Percentiles rank a stretch among this genome's conserved stretches.
phyloP scores from a whole-genome alignment of 2,329 filamentous ascomycete genomes.

The Fusarium sp. region DNA sequence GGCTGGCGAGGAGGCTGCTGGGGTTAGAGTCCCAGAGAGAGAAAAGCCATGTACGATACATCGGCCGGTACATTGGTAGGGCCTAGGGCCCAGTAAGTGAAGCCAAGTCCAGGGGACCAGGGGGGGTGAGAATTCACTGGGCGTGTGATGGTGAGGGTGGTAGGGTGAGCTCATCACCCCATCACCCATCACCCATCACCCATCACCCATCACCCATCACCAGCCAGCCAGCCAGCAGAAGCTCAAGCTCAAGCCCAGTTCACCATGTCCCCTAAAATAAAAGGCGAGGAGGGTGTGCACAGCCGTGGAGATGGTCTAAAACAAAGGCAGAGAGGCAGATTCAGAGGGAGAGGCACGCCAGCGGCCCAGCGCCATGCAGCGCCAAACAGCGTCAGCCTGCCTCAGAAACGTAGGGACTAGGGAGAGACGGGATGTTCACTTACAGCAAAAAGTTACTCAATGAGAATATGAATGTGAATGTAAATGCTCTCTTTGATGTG shows the following conservation, averaged over 20 bases:
- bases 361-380: conserved; percentile 38
- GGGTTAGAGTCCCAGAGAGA: conserved; percentile 22
- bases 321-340: background rate
- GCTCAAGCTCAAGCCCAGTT: conserved; percentile 33
- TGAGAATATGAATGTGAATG: conserved; percentile 9
- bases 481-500: too few species aligned
- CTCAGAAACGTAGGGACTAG: conserved; percentile 2
- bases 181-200: conserved; percentile 19
- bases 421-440: conserved; percentile 3
- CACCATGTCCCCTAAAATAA: conserved; percentile 5
- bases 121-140: conserved; percentile 5
- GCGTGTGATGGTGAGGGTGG: background rate
- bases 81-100: conserved; percentile 32
- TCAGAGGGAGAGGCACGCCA: conserved; percentile 17
- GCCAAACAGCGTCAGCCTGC: conserved; percentile 37
- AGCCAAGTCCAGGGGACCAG: conserved; percentile 22
- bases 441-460: conserved; percentile 34
- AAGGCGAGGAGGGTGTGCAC: conserved; percentile 17
- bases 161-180: conserved; percentile 32
- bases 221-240: background rate
- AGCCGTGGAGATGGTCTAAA: conserved; percentile 14
- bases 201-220: conserved; percentile 11
- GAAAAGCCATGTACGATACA: conserved; percentile 35
- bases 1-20: conserved; percentile 41
- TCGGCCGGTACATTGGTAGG: conserved; percentile 35